Evolutionary conservation across 2,329 filamentous ascomycete species (phyloP), one percentile per base, ranked within the genome.

Genomic region (Tolypocladium capitatum): DNA sequence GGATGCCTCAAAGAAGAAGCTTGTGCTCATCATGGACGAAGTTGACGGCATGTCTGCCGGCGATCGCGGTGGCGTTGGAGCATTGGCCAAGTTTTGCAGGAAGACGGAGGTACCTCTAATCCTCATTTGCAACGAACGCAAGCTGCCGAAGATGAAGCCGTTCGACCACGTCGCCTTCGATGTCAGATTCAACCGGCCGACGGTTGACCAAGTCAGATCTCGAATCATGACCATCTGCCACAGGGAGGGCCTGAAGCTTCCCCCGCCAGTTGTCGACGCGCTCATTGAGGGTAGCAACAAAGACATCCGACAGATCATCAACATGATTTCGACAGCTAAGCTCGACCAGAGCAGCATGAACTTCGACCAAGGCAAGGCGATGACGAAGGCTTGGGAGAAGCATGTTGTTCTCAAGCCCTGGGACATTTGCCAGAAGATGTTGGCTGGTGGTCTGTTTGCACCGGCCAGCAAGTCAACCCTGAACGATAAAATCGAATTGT

Each of bases 311-410:
- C 92, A 97, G 66, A 90, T 97, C 51, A 92, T 98, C 68, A 98
- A 98, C 68, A 98, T 98, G 92, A 76, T 98, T 48, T 87, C 89
- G 0, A 94, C 92, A 0, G 85, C 89, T 44, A 97, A 95, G 64
- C 74, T 98, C 5, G 91, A 96, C 56, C 82, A 88, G 59, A 73
- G 74, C 20, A 77, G 77, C 14, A 84, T 97, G 76, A 79, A 84
- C 59, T 97, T 80, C 57, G 85, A 94, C 58, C 76, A 94, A 61
- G 82, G 86, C 60, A 95, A 95, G 65, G 75, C 84, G 47, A 96
- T 98, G 91, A 88, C 88, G 6, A 96, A 96, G 68, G 84, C 88
- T 1, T 98, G 92, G 92, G 87, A 98, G 71, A 98, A 98, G 68
- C 90, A 97, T 62, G 82, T 97, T 34, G 80, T 98, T 14, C 71